phyloP scores from a whole-genome alignment of 2,329 filamentous ascomycete genomes.

The Trichocomaceae sp. region DNA sequence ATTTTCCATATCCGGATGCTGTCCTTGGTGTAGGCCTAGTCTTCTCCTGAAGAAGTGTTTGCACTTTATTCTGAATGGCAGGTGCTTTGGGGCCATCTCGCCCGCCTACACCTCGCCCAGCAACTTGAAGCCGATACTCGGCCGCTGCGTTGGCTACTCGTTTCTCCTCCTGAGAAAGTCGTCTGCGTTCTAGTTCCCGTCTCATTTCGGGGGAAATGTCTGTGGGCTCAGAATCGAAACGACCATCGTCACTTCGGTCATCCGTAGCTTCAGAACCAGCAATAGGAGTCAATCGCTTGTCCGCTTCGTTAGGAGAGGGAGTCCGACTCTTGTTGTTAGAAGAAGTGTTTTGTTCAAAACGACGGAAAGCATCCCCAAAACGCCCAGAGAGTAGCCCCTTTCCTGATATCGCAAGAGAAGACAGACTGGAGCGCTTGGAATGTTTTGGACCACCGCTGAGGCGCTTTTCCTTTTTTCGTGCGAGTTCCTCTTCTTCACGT shows the following conservation, averaged over 20 bases:
- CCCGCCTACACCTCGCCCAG: conserved; percentile 49
- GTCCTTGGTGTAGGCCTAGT: conserved; percentile 60
- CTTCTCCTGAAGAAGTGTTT: conserved; percentile 72
- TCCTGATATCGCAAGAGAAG: conserved; percentile 60
- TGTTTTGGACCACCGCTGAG: conserved; percentile 51
- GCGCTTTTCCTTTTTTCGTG: conserved; percentile 50
- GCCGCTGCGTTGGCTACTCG: conserved; percentile 82
- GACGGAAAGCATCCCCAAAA: conserved; percentile 89
- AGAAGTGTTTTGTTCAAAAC: conserved; percentile 62
- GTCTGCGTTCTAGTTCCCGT: conserved; percentile 76
- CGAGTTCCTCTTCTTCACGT: conserved; percentile 60
- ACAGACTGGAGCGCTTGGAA: conserved; percentile 66
- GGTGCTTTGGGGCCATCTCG: conserved; percentile 58
- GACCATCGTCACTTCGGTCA: conserved; percentile 61
- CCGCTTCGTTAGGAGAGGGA: conserved; percentile 39
- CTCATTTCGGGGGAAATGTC: conserved; percentile 80
- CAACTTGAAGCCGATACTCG: conserved; percentile 73
- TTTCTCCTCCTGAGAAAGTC: conserved; percentile 79
- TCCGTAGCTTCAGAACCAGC: conserved; percentile 69
- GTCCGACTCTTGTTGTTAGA: conserved; percentile 22
- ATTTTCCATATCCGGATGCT: conserved; percentile 84
- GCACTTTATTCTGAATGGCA: conserved; percentile 88
- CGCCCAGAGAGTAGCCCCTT: conserved; percentile 80
- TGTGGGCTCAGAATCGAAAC: conserved; percentile 59
- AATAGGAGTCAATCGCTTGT: conserved; percentile 57